Conservation (phyloP, 192 early-diverging fungal genomes). For the Coemansia aciculifera region DNA sequence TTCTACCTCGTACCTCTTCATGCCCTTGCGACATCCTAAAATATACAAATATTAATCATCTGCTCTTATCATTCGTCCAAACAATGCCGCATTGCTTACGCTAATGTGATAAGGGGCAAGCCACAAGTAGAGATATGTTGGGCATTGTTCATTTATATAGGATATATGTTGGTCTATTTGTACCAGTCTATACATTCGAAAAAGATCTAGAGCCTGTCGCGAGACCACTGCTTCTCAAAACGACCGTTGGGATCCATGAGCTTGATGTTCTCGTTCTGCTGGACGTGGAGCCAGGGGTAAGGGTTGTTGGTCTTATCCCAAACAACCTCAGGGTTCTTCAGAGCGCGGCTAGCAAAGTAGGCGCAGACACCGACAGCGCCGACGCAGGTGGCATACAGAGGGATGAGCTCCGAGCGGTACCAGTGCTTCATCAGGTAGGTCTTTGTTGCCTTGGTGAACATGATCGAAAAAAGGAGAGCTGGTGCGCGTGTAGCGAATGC, state of each 20-base stretch:
- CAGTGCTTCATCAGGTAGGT: constrained; percentile 53
- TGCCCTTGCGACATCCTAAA: constrained; percentile 50
- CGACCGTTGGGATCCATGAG: constrained; percentile 45
- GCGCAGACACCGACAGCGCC: constrained; percentile 43
- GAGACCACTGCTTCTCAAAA: constrained; percentile 54
- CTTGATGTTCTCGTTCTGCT: constrained; percentile 58
- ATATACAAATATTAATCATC: not conserved
- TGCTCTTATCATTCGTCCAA: not conserved
- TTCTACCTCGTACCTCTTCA: constrained; percentile 33
- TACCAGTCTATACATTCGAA: not conserved
- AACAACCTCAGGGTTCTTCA: constrained; percentile 52
- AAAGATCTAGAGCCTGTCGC: constrained; percentile 40
- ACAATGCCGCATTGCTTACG: not conserved
- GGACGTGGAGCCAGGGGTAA: constrained; percentile 53
- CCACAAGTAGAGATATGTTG: not conserved
- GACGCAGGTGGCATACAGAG: constrained; percentile 44
- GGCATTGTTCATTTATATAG: not conserved
- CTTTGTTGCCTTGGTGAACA: constrained; percentile 52
- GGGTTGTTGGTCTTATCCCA: constrained; percentile 55
- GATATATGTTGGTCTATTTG: not conserved
- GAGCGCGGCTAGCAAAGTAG: constrained; percentile 41
- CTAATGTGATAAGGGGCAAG: not conserved
- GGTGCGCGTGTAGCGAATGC: constrained; percentile 5
- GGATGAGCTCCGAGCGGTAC: constrained; percentile 56
- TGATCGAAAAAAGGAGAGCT: constrained; percentile 19